Percentiles rank a stretch among this genome's conserved stretches.
Evolutionary conservation across 805 yeast species (phyloP).

Genomic region (Yamadazyma ubonensis): DNA sequence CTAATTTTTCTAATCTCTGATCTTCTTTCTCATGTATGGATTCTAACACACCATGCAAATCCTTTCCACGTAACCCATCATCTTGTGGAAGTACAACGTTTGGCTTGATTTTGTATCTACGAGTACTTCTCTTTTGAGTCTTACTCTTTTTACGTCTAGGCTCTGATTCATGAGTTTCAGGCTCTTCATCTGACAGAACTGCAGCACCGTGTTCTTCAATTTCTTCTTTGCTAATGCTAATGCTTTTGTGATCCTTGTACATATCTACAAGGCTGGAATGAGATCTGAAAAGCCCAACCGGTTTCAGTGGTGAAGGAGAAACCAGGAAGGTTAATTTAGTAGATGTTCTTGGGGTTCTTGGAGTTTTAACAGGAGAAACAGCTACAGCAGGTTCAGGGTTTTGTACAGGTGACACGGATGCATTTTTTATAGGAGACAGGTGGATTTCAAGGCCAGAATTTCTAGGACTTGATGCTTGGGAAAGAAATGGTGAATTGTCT

Average conservation of each 20-base stretch:
- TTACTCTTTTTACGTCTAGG: slow-evolving; percentile 27
- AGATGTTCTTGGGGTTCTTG: not conserved
- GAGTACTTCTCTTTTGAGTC: slow-evolving; percentile 53
- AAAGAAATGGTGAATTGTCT: slow-evolving; percentile 4
- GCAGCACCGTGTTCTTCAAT: slow-evolving; percentile 12
- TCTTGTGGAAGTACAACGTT: slow-evolving; percentile 18
- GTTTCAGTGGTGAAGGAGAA: slow-evolving; percentile 48
- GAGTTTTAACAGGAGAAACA: not conserved
- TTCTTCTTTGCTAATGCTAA: slow-evolving; percentile 20
- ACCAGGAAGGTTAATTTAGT: slow-evolving; percentile 26
- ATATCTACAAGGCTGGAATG: slow-evolving; percentile 42
- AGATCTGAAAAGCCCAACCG: slow-evolving; percentile 20
- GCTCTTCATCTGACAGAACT: slow-evolving; percentile 11
- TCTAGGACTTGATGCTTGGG: slow-evolving; percentile 2
- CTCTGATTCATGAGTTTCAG: not conserved
- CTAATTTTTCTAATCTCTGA: slow-evolving; percentile 21
- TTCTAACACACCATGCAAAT: slow-evolving; percentile 44
- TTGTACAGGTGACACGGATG: not conserved
- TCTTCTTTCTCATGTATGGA: slow-evolving; percentile 30
- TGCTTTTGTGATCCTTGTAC: slow-evolving; percentile 44
- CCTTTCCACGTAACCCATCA: slow-evolving; percentile 34
- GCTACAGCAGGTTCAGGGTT: not conserved
- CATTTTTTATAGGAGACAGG: not conserved
- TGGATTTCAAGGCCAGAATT: not conserved
- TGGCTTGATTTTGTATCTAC: slow-evolving; percentile 51